These are phyloP conservation scores for Suaeda aralocaspica DNA, from an alignment of 148 eudicot species.

Conservation along the genomic window DNA sequence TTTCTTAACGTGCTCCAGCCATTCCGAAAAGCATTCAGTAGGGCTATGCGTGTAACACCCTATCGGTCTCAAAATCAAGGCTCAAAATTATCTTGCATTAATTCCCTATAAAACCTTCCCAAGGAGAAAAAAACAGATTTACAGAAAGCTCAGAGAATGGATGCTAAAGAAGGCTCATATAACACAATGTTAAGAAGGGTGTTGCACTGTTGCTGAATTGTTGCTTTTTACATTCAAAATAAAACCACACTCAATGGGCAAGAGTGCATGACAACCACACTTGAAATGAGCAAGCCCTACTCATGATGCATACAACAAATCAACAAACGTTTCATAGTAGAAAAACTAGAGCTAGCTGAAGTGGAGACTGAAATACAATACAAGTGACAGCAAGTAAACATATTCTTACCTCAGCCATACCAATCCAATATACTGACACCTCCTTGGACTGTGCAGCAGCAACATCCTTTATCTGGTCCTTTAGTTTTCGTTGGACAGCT, in stretches of 20 bases:
- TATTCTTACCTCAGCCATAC: constrained; percentile 86
- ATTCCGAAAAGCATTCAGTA: no score
- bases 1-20: no score
- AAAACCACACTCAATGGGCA: not conserved
- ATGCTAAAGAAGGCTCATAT: no score
- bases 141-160: no score
- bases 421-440: constrained; percentile 66
- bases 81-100: no score
- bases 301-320: not conserved
- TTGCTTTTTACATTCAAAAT: no score
- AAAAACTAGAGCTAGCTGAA: not conserved
- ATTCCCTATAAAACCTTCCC: no score
- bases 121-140: no score
- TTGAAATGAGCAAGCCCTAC: not conserved
- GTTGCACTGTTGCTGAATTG: no score
- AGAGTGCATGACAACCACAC: not conserved
- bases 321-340: not conserved
- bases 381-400: not conserved
- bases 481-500: constrained; percentile 65
- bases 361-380: not conserved
- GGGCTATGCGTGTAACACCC: no score
- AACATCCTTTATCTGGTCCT: constrained; percentile 75
- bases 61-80: no score
- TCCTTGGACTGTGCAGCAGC: constrained; percentile 69
- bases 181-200: no score